Percentiles rank a stretch among this genome's conserved stretches.
These are phyloP conservation scores for Coemansia sp. DNA, from an alignment of 192 early-diverging fungal genomes.

Conservation along the genomic window DNA sequence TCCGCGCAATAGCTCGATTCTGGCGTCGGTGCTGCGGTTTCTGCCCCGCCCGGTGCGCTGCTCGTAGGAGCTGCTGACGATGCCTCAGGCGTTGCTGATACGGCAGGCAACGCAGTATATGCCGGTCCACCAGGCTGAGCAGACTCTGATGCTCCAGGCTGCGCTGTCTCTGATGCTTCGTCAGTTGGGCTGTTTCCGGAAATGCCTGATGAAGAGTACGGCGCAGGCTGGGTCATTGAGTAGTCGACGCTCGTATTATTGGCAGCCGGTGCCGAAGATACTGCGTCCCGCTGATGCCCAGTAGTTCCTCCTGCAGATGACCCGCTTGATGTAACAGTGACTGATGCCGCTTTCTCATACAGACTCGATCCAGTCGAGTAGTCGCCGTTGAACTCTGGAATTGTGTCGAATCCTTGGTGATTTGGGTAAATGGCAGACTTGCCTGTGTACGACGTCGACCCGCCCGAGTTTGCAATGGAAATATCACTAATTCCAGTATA, in stretches of 20 bases:
- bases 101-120: too few species aligned
- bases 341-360: not conserved
- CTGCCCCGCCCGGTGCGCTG: too few species aligned
- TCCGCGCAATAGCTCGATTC: not conserved
- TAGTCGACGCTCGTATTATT: not conserved
- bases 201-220: not conserved
- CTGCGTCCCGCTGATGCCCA: not conserved
- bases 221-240: not conserved
- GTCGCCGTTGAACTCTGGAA: constrained; percentile 41
- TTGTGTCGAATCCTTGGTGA: constrained; percentile 35
- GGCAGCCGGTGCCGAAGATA: not conserved
- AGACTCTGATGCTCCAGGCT: not conserved
- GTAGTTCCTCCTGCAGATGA: not conserved
- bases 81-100: too few species aligned
- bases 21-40: not conserved
- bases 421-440: constrained; percentile 26
- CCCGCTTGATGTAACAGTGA: not conserved
- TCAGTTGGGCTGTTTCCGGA: not conserved
- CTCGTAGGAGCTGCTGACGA: too few species aligned
- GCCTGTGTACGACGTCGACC: constrained; percentile 26
- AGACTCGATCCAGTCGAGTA: not conserved
- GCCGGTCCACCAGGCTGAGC: too few species aligned
- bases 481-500: constrained; percentile 35
- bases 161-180: not conserved
- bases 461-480: constrained; percentile 13